Percentiles rank a stretch among this genome's conserved stretches.
Conservation (phyloP, 2,329 filamentous ascomycete genomes). For the Colletotrichum abscissum region DNA sequence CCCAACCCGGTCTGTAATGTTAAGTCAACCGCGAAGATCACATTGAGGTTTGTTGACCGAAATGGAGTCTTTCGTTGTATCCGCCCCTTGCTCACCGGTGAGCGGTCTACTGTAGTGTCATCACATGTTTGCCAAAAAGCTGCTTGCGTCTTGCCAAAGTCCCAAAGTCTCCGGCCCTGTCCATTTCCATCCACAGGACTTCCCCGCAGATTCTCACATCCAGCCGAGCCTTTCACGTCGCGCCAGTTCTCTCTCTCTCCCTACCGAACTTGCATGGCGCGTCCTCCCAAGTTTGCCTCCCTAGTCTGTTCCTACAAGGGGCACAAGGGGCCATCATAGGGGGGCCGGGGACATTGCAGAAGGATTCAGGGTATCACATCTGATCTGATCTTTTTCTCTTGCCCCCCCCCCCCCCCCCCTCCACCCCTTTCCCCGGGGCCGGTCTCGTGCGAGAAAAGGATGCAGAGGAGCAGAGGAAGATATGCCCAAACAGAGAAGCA, state of each 20-base stretch:
- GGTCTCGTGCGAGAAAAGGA: background rate
- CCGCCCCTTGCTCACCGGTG: conserved; percentile 31
- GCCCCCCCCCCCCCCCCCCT: too few species aligned
- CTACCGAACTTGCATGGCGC: background rate
- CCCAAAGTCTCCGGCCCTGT: background rate
- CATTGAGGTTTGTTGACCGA: background rate
- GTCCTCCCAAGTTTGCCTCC: background rate
- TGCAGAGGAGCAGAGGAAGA: background rate
- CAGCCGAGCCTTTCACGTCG: background rate
- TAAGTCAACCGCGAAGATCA: background rate
- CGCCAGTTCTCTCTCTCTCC: background rate
- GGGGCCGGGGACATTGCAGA: background rate
- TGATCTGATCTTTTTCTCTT: background rate
- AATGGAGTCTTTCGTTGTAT: background rate
- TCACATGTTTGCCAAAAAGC: background rate
- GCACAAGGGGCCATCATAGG: background rate
- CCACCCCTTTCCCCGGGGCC: background rate
- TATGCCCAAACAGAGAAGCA: conserved; percentile 5
- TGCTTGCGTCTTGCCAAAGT: background rate
- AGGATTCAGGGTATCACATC: background rate
- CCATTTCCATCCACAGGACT: background rate
- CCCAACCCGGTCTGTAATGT: too few species aligned
- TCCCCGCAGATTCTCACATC: background rate
- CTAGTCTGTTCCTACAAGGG: background rate
- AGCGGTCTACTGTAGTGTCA: background rate